Base-by-base conservation (phyloP, 345 rosid species). In the Cardiospermum halicacabum region DNA sequence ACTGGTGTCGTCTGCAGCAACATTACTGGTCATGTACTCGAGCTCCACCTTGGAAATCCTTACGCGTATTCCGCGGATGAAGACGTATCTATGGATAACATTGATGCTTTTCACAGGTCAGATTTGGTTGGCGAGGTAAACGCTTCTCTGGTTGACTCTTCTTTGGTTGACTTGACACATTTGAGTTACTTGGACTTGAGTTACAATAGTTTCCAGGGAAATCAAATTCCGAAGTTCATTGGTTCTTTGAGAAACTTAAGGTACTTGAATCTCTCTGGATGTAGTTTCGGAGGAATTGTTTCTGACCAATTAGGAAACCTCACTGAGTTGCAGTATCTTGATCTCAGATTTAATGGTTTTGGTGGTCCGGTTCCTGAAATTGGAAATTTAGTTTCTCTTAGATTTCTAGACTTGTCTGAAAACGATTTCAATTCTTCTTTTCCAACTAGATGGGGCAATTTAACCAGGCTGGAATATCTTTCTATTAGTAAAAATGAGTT, bases 181-280 rank as follows among this genome's bases (percentile, higher is more conserved):
- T 10, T 16, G 18, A 43, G 7, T 16, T 16, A 43, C 49, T 11
- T 43, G 22, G 49, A 43, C 49, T 43, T 43, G 49, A 43, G 49
- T 8, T 34, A 40, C 24, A 69, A 66, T 56, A 5, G 42, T 15
- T 71, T 74, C 22, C 50, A 31, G 43, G 49, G 39, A 13, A 5
- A 55, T 60, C 34, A 2, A 12, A 11, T 70, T 11, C 73, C 65
- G 21, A 25, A 11, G 15, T 77, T 67, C 55, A 7, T 53, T 32
- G 68, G 40, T 26, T 60, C 26, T 0, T 3, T 60, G 54, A 11
- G 19, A n/a, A 45, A 61, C 19, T 18, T 28, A 12, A 61, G 39
- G 19, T 60, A 60, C 11, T 51, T 60, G 3, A 27, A 60, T 43
- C 65, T 60, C 26, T 61, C 42, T 0, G 8, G 7, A 45, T 1